Conservation (phyloP, 1,284 basidiomycete species). For the Tilletia indica region DNA sequence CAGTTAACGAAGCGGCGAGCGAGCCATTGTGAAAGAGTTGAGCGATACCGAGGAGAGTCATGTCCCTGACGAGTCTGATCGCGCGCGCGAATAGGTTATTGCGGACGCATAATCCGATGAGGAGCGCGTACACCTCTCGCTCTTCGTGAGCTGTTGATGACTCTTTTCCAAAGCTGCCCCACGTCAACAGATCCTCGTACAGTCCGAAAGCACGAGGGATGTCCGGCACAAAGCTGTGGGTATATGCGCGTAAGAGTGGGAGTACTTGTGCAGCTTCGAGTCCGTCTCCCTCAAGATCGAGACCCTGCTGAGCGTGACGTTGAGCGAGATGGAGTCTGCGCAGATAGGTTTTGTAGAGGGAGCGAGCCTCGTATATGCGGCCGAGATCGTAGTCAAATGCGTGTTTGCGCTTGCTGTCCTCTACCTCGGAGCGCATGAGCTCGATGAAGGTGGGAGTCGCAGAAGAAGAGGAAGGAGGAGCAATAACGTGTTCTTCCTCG, state of each 20-base stretch:
- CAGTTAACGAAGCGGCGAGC: not conserved
- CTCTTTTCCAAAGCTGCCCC: not conserved
- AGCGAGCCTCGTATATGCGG: constrained; percentile 3
- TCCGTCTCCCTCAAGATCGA: not conserved
- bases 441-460: no score
- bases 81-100: not conserved
- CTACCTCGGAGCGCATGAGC: not conserved
- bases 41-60: constrained; percentile 13
- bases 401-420: not conserved
- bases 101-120: constrained; percentile 11
- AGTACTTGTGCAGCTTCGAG: not conserved
- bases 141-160: not conserved
- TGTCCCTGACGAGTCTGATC: not conserved
- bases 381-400: not conserved
- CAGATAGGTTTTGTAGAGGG: not conserved
- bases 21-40: constrained; percentile 1
- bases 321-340: not conserved
- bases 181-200: not conserved
- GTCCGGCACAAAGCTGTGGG: constrained; percentile 7
- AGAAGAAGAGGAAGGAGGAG: not conserved
- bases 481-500: not conserved
- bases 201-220: not conserved
- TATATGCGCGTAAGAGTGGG: not conserved
- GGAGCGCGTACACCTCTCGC: not conserved
- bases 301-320: not conserved